Evolutionary conservation across 1,284 basidiomycete species (phyloP), one percentile per base, ranked within the genome.

Genomic region (Retiboletus flavoniger): DNA sequence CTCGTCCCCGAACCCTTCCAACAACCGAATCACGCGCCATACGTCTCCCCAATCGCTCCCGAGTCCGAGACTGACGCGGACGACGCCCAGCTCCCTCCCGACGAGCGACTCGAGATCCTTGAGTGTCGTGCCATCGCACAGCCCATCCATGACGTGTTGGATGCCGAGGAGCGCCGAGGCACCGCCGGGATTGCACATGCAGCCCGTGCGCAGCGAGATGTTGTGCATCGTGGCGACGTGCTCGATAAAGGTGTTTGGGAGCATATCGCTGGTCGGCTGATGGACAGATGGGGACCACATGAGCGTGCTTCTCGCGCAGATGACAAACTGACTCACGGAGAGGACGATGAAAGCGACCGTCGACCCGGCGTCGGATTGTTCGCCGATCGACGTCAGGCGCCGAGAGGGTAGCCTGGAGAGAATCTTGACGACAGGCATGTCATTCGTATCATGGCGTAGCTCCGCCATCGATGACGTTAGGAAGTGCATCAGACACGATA

Each of bases 161-260:
- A 91, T 78, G 0, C 83, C 85, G 3, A 91, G 77, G 6, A 90
- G 73, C 3, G 84, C 79, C 0, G 87, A 83, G 0, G 88, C 87
- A 11, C 84, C 89, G 7, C 90, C 90, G 5, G 90, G 87, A 59
- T 92, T 92, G 64, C 91, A 93, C 79, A 93, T 86, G 66, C 90
- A 92, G 0, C 90, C 90, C 2, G 89, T 89, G 40, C 90, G 82
- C 16, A 93, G 72, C 11, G 89, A 89, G 56, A 93, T 84, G 51
- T 77, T 80, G 51, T 79, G 75, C 50, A 72, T 74, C 7, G 86
- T 79, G 1, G 90, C 87, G 3, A 83, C 78, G 56, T 83, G 75
- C 60, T 89, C 87, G 60, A 91, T 76, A 64, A 87, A 86, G 2
- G 83, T 82, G 60, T 85, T 84, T 0, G 87, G 82, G 5, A 91